A percentile compares a stretch with the other conserved stretches of the same genome.
These are phyloP conservation scores for Ricinus communis DNA, from an alignment of 345 rosid genomes.

Conservation along the genomic window DNA sequence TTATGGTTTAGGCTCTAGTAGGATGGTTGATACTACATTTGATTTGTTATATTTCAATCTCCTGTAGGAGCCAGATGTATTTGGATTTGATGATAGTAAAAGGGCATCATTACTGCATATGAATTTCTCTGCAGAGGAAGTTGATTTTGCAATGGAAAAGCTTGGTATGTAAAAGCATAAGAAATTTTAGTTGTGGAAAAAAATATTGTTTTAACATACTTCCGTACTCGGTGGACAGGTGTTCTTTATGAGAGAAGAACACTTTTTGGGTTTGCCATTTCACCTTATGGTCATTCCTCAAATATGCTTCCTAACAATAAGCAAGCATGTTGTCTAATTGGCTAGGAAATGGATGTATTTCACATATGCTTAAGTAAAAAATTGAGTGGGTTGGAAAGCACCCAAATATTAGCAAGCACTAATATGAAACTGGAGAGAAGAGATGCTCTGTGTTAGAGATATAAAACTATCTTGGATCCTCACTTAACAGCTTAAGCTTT, in stretches of 20 bases:
- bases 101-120: constrained; percentile 60
- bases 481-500: too few relatives aligned
- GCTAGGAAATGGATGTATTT: too few relatives aligned
- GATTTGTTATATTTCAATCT: constrained; percentile 20
- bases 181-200: background rate
- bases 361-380: background rate
- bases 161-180: constrained; percentile 51
- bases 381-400: background rate
- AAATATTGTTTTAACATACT: background rate
- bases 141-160: constrained; percentile 70
- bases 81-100: constrained; percentile 43
- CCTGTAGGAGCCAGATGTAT: constrained; percentile 63
- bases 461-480: too few relatives aligned
- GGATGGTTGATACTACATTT: background rate
- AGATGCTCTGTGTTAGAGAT: too few relatives aligned
- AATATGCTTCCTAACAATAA: background rate
- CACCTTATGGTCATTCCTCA: background rate
- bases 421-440: background rate
- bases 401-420: background rate
- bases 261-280: background rate
- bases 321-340: background rate
- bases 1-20: background rate
- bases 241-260: too few relatives aligned
- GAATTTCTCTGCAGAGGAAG: constrained; percentile 61
- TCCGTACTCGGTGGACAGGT: too few relatives aligned